Percentiles rank a stretch among this genome's conserved stretches.
phyloP scores from a whole-genome alignment of 108 stramenopile genomes.

The Aurantiochytrium sp. region DNA sequence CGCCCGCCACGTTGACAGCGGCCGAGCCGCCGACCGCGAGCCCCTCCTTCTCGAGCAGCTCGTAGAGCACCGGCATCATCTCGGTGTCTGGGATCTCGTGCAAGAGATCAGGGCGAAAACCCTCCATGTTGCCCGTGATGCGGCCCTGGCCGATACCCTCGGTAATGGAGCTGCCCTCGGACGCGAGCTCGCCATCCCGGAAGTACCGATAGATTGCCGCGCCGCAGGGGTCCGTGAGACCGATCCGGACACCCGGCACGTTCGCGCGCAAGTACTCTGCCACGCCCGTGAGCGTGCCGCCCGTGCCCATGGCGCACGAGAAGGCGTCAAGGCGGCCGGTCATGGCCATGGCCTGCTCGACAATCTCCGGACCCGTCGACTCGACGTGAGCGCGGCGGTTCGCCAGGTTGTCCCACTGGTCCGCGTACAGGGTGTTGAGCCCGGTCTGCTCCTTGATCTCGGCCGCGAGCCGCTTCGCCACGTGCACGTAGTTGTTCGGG shows the following conservation, averaged over 20 bases:
- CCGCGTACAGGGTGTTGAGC: conserved; percentile 60
- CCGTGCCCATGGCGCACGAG: conserved; percentile 77
- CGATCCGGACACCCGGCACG: conserved; percentile 65
- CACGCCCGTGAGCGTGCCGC: conserved; percentile 73
- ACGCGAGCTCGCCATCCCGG: conserved; percentile 40
- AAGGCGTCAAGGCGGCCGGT: conserved; percentile 74
- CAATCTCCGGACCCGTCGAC: conserved; percentile 53
- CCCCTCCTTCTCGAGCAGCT: conserved; percentile 59
- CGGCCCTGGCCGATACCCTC: conserved; percentile 71
- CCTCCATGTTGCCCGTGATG: conserved; percentile 62
- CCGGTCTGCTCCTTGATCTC: conserved; percentile 56
- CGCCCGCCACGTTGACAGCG: conserved; percentile 66
- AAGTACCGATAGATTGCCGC: conserved; percentile 47
- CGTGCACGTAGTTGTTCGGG: not conserved
- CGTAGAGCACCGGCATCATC: conserved; percentile 56
- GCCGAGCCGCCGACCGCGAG: conserved; percentile 62
- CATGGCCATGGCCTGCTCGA: conserved; percentile 44
- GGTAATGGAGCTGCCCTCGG: conserved; percentile 45
- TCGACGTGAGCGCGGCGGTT: conserved; percentile 74
- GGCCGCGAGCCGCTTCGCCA: conserved; percentile 74
- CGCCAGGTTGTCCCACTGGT: conserved; percentile 89
- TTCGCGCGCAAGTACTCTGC: conserved; percentile 67
- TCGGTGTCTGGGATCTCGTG: conserved; percentile 39
- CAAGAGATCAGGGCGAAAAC: not conserved
- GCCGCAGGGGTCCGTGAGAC: conserved; percentile 70